Base-by-base conservation (phyloP, 75 land plant genomes). In the Adiantum capillusveneris region DNA sequence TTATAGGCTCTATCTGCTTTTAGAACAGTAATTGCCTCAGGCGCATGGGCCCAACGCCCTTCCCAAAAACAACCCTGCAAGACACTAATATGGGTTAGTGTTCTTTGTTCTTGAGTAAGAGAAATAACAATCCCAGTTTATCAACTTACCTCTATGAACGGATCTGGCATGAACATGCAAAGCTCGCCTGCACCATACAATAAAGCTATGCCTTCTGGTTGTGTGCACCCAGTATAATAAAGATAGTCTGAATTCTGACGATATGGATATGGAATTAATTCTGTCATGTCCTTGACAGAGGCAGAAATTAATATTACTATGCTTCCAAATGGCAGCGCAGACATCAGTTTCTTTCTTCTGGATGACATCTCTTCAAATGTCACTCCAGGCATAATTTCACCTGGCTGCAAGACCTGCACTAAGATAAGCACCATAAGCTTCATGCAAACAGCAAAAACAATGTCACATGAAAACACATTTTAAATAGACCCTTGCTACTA, bases 151-250 rank as follows among this genome's bases (percentile, higher is more conserved):
- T 85, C 78, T 29, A 75, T 61, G 46, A 62, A 65, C 24, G 77
- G 59, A 63, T 92, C 90, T 18, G 97, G 89, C 90, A 92, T 85
- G 65, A 92, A 92, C 95, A 92, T 88, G 70, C 96, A 92, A 29
- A 92, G 73, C 5, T 94, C 96, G 65, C 55, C 53, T 1, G 79
- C 79, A 21, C 77, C 64, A 57, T 79, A 58, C 41, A 92, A 59
- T 45, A 92, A 84, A 39, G 95, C 97, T 25, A 92, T 22, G 19
- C 97, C 96, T 66, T 80, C 96, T 41, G 97, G 87, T 67, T 92
- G 97, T 43, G 70, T 75, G 56, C 96, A 92, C 22, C 97, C 97
- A 50, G 95, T 92, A 22, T 78, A 66, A 59, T 92, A 92, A 0
- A 74, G 70, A 54, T 89, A 92, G 70, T 92, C 83, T 25, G 97